A percentile compares a stretch with the other conserved stretches of the same genome.
Evolutionary conservation across 2,329 filamentous ascomycete species (phyloP).

Genomic region (Bipolaris victoriae): DNA sequence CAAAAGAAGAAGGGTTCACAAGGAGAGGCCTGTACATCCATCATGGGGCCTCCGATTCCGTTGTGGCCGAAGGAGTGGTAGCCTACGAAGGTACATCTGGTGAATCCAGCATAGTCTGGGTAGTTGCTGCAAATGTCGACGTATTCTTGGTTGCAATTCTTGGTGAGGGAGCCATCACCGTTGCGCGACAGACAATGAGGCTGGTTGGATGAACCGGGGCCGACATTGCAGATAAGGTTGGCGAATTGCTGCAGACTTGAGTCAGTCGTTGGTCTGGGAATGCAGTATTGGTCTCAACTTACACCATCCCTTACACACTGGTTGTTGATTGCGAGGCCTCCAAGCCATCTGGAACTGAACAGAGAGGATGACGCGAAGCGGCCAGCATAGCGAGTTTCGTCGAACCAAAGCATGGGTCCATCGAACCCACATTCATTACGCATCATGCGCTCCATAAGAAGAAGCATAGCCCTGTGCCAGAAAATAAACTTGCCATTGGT

Average conservation of each 20-base stretch:
- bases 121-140: constrained; percentile 39
- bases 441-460: constrained; percentile 53
- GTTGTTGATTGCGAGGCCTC: constrained; percentile 31
- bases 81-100: constrained; percentile 36
- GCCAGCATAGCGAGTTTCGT: constrained; percentile 44
- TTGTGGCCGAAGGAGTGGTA: constrained; percentile 47
- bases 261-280: constrained; percentile 9
- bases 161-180: constrained; percentile 30
- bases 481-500: constrained; percentile 48
- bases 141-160: constrained; percentile 35
- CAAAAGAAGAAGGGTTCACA: constrained; percentile 55
- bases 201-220: constrained; percentile 35
- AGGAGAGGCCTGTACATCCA: constrained; percentile 41
- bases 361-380: constrained; percentile 37
- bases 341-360: constrained; percentile 40
- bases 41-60: constrained; percentile 45
- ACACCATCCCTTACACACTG: constrained; percentile 43
- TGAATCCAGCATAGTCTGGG: constrained; percentile 37
- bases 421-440: constrained; percentile 53
- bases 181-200: constrained; percentile 44
- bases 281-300: constrained; percentile 19
- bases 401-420: constrained; percentile 48
- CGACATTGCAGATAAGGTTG: constrained; percentile 39
- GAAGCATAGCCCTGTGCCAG: constrained; percentile 52
- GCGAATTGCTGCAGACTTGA: constrained; percentile 36